Evolutionary conservation across 2,329 filamentous ascomycete genomes (phyloP), one percentile per base, ranked within the genome.

Genomic region (Cercospora sp.): DNA sequence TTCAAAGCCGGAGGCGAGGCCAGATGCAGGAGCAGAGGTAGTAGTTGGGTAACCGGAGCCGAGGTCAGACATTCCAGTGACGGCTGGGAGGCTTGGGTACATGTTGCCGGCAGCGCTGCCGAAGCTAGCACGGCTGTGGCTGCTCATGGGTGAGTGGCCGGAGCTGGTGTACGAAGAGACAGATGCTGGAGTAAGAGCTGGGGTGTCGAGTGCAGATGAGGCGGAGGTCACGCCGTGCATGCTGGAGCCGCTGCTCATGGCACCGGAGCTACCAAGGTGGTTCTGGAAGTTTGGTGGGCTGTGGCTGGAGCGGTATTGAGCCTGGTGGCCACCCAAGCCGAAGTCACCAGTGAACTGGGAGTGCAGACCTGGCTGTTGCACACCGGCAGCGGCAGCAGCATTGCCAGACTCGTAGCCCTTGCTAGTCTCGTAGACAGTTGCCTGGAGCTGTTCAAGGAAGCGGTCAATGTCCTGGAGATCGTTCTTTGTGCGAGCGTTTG

Each of bases 401-500:
- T 75, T 77, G 63, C 93, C 90, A 79, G 90, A 96, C 81, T 98
- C 95, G 77, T 98, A 98, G 63, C 67, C 69, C 60, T 70, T 73
- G 65, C 93, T 90, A 79, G 90, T 96, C 82, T 98, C 95, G 78
- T 98, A 98, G 60, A 98, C 93, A 57, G 94, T 97, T 72, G 91
- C 90, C 81, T 97, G 94, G 85, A 98, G 94, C 81, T 97, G 93
- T 81, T 97, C 93, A 65, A 99, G 87, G 79, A 98, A 92, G 77
- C 93, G 91, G 79, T 98, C 95, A 76, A 98, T 94, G 79, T 96
- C 93, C 78, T 96, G 84, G 53, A 99, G 85, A 78, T 99, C 95
- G 79, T 89, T 93, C 86, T 98, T 97, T 60, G 94, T 97, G 77
- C 94, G 90, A 65, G 96, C 86, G 75, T 93, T 96, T 84, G 96